Conservation (phyloP, 129 eudicot genomes). For the Flaveria robusta region DNA sequence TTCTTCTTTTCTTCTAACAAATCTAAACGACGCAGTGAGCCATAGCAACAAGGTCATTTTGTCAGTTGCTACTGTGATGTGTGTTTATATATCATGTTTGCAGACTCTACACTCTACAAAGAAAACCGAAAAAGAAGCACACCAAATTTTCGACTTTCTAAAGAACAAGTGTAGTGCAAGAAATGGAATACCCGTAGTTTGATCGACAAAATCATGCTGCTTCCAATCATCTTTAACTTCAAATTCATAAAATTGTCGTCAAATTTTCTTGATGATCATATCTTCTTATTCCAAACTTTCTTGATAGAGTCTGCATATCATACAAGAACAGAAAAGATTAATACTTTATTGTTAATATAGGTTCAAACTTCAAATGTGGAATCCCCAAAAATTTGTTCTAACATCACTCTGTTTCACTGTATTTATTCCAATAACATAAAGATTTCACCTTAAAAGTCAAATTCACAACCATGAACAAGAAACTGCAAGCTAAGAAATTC, state of each 20-base stretch:
- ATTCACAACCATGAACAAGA: neutral
- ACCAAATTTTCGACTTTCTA: slow-evolving; percentile 35
- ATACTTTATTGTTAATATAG: neutral
- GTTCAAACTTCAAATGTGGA: neutral
- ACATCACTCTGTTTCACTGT: neutral
- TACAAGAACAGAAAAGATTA: slow-evolving; percentile 12
- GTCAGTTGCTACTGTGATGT: slow-evolving; percentile 26
- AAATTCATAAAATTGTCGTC: slow-evolving; percentile 36
- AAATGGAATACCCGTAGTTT: slow-evolving; percentile 42
- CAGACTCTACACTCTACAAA: slow-evolving; percentile 50
- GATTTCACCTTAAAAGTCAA: neutral
- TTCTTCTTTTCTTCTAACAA: slow-evolving; percentile 21
- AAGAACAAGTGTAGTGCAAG: slow-evolving; percentile 49
- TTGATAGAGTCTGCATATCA: slow-evolving; percentile 47
- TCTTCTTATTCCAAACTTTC: slow-evolving; percentile 41
- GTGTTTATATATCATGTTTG: slow-evolving; percentile 36
- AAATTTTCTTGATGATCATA: slow-evolving; percentile 28
- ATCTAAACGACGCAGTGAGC: slow-evolving; percentile 12
- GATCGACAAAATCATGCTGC: slow-evolving; percentile 52
- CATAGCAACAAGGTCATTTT: slow-evolving; percentile 19
- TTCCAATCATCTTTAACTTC: slow-evolving; percentile 31
- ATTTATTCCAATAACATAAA: neutral
- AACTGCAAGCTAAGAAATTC: too few species aligned
- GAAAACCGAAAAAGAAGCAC: slow-evolving; percentile 56
- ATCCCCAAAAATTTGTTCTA: neutral